Evolutionary conservation across 495 filamentous ascomycete genomes (phyloP).

Genomic region (Achaetomiella virescens): DNA sequence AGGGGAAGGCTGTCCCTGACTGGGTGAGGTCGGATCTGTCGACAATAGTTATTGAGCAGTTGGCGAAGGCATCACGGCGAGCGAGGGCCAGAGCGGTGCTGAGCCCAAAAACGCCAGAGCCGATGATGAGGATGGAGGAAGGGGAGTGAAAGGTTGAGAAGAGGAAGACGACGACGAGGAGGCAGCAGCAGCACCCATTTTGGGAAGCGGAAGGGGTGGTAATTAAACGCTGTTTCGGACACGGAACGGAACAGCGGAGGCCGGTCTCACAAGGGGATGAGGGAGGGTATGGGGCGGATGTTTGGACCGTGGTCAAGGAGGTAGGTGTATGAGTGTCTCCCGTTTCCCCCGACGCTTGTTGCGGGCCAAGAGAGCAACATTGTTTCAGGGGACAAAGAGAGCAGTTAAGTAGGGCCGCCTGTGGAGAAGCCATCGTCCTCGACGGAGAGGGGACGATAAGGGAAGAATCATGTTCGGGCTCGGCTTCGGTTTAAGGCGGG

Average conservation of each 20-base stretch:
- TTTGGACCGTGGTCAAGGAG: too few species aligned
- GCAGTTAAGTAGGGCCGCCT: not conserved
- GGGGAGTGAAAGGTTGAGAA: slow-evolving; percentile 24
- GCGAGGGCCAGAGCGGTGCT: slow-evolving; percentile 62
- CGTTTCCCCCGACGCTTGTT: not conserved
- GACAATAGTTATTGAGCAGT: slow-evolving; percentile 57
- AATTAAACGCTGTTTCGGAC: slow-evolving; percentile 11
- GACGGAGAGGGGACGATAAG: not conserved
- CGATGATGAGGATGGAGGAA: slow-evolving; percentile 63
- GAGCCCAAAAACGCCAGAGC: slow-evolving; percentile 71
- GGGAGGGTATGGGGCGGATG: not conserved
- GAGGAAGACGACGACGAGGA: slow-evolving; percentile 10
- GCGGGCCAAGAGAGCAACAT: not conserved
- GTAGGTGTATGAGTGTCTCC: not conserved
- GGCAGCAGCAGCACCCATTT: slow-evolving; percentile 1
- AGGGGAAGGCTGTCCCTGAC: slow-evolving; percentile 46
- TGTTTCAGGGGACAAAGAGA: not conserved
- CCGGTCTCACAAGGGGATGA: slow-evolving; percentile 1
- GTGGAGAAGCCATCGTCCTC: slow-evolving; percentile 4
- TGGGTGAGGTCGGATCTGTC: slow-evolving; percentile 52
- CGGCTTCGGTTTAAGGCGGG: not conserved
- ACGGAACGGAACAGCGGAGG: not conserved
- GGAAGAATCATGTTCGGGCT: not conserved
- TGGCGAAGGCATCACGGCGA: slow-evolving; percentile 47
- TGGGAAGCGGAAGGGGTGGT: slow-evolving; percentile 5